A percentile compares a stretch with the other conserved stretches of the same genome.
Evolutionary conservation across 31 red algal genomes (phyloP).

Genomic region (Odonthalia washingtoniensis): DNA sequence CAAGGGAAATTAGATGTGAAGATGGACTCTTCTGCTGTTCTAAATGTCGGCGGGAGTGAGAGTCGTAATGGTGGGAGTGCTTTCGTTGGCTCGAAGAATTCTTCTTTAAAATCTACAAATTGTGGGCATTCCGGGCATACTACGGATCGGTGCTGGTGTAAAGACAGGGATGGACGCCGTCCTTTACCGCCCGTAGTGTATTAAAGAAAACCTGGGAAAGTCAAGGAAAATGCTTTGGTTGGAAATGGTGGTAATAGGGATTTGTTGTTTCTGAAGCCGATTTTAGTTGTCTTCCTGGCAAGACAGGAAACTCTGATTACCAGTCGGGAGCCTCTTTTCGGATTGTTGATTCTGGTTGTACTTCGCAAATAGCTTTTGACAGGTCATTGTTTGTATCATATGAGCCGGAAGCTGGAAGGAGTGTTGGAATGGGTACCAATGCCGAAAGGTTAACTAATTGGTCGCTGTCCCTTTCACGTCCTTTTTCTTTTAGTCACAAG

Average conservation of each 20-base stretch:
- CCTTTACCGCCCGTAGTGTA: background rate
- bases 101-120: background rate
- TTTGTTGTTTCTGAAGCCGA: background rate
- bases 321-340: background rate
- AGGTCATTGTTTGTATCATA: conserved; percentile 32
- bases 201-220: no score
- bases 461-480: no score
- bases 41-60: no score
- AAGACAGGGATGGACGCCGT: conserved; percentile 12
- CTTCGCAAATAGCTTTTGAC: conserved; percentile 36
- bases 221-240: background rate
- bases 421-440: conserved; percentile 15
- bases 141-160: background rate
- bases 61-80: no score
- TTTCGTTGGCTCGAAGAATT: no score
- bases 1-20: background rate
- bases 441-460: no score
- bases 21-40: background rate
- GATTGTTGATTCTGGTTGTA: conserved; percentile 36
- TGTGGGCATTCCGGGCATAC: background rate
- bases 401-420: background rate
- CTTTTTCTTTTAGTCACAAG: no score
- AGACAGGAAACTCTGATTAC: background rate
- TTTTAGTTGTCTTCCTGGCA: background rate
- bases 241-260: background rate